Percentiles rank a stretch among this genome's conserved stretches.
Evolutionary conservation across 352 stramenopile genomes (phyloP).

Genomic region (Pythium scleroteichum): DNA sequence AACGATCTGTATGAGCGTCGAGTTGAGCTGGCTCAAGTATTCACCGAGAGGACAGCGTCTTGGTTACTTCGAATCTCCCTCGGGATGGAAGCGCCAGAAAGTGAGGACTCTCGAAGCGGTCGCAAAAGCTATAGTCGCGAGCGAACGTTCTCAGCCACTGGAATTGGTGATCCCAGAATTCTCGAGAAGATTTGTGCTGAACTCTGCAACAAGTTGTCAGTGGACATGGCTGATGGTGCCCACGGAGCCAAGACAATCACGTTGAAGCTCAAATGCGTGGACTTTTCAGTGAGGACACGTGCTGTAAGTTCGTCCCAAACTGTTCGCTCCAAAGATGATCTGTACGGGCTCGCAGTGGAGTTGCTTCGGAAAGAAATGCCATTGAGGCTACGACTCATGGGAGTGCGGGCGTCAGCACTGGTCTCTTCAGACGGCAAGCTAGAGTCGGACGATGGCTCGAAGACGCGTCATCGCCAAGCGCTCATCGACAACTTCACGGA

Average conservation of each 20-base stretch:
- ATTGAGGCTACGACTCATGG: constrained; percentile 66
- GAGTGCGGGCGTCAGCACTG: constrained; percentile 54
- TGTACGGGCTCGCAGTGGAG: constrained; percentile 48
- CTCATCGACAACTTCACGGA: constrained; percentile 46
- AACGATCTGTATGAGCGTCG: constrained; percentile 70
- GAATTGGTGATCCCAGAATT: constrained; percentile 18
- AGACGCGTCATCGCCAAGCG: constrained; percentile 10
- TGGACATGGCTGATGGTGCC: constrained; percentile 48
- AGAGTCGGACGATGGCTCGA: constrained; percentile 12
- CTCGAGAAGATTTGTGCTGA: constrained; percentile 69
- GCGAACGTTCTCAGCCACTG: constrained; percentile 53
- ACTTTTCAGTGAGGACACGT: constrained; percentile 60
- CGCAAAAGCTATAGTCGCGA: constrained; percentile 82
- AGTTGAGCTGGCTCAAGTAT: constrained; percentile 62
- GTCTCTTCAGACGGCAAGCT: constrained; percentile 33
- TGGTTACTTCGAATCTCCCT: constrained; percentile 78
- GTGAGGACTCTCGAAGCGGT: constrained; percentile 45
- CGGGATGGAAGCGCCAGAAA: constrained; percentile 41
- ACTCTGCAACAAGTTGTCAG: constrained; percentile 54
- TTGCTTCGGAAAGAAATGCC: constrained; percentile 64
- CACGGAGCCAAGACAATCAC: constrained; percentile 61
- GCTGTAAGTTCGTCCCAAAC: constrained; percentile 47
- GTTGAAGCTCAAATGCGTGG: constrained; percentile 70
- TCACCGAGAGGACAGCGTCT: constrained; percentile 59
- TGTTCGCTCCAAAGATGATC: constrained; percentile 43